A percentile compares a stretch with the other conserved stretches of the same genome.
Evolutionary conservation across 2,329 filamentous ascomycete genomes (phyloP).

Genomic region (Sclerotinia minor): DNA sequence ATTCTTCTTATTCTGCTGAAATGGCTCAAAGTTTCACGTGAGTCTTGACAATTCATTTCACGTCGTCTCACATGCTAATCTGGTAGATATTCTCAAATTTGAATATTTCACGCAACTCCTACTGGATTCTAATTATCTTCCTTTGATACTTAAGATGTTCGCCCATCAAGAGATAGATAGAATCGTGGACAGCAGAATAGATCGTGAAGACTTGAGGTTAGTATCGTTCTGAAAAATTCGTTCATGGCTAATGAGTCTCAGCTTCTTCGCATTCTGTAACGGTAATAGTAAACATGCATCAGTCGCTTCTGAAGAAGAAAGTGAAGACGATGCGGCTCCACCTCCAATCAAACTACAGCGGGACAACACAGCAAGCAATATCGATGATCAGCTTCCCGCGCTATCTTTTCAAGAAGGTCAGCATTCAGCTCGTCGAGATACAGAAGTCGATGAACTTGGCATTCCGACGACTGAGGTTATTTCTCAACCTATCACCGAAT

Average conservation of each 20-base stretch:
- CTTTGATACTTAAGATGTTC: constrained; percentile 87
- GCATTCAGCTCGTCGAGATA: constrained; percentile 39
- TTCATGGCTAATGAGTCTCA: constrained; percentile 43
- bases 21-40: constrained; percentile 94
- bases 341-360: constrained; percentile 73
- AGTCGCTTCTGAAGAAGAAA: constrained; percentile 36
- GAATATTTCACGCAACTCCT: constrained; percentile 93
- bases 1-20: constrained; percentile 85
- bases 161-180: constrained; percentile 93
- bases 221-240: constrained; percentile 30
- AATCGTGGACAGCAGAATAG: constrained; percentile 80
- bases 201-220: constrained; percentile 78
- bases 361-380: constrained; percentile 48
- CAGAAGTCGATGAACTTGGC: constrained; percentile 82
- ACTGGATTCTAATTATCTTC: constrained; percentile 92
- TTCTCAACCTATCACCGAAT: constrained; percentile 77
- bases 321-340: constrained; percentile 77
- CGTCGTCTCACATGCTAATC: constrained; percentile 29
- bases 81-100: constrained; percentile 83
- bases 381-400: constrained; percentile 41
- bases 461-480: constrained; percentile 73
- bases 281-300: constrained; percentile 55
- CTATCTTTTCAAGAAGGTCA: constrained; percentile 40
- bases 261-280: constrained; percentile 91
- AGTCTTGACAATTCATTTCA: constrained; percentile 42